Evolutionary conservation across 2,329 filamentous ascomycete species (phyloP), one percentile per base, ranked within the genome.

Genomic region (Aspergillus intermedius): DNA sequence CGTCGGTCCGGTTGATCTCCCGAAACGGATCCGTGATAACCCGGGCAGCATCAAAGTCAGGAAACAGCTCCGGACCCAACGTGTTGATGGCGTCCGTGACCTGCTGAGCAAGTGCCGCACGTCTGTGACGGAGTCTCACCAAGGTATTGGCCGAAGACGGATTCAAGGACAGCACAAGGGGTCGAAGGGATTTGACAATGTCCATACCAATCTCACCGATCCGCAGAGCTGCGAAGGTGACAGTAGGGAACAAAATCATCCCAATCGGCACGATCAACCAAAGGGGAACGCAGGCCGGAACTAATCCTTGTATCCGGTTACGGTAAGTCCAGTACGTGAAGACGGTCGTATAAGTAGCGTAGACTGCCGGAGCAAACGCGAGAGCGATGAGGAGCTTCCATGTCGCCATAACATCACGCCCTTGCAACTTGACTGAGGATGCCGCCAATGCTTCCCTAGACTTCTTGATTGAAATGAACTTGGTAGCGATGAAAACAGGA

Each of bases 161-260:
- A 60, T 87, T 86, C 61, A 97, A 78, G 55, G 88, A 93, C 30
- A 96, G 77, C 42, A 95, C 76, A 8, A 98, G 80, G 5, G 93
- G 93, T 8, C 89, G 82, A 13, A 98, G 79, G 0, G 91, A 97
- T 71, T 97, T 98, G 73, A 93, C 76, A 48, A 98, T 96, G 64
- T 98, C 93, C 90, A 98, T 96, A 46, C 91, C 93, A n/a, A 95
- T 86, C 72, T 98, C 93, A 42, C 93, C 93, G 57, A 97, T 95
- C 9, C 93, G 86, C 46, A 98, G 82, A 5, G 93, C 89, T 4
- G 90, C 91, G 67, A 95, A 96, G 0, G 91, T 96, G 59, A 96
- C 86, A 21, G 83, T 80, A 5, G 91, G 87, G 75, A 95, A 95
- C 56, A 94, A 74, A 43, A 88, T 77, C 73, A 88, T 84, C 44